These are phyloP conservation scores for Gossypium thurberi DNA, from an alignment of 345 rosid genomes.

Conservation along the genomic window DNA sequence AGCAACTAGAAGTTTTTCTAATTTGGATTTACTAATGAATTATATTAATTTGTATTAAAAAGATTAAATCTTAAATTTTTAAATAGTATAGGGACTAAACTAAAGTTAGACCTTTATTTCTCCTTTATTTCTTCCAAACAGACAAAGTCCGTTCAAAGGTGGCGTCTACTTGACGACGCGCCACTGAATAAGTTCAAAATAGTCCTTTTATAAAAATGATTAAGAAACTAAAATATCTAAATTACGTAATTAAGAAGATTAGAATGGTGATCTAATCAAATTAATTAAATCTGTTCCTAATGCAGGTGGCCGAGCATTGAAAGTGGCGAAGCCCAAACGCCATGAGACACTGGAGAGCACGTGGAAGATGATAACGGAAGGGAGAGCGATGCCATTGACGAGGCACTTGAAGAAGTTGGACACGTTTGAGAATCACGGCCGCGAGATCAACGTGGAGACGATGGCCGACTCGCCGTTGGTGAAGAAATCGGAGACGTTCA, in stretches of 20 bases:
- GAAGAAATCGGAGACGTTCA: slow-evolving; percentile 15
- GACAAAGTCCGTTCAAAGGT: neutral
- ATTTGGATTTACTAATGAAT: no score
- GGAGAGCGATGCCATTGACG: slow-evolving; percentile 9
- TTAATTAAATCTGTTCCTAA: neutral
- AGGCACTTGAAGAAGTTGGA: slow-evolving; percentile 46
- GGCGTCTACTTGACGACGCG: neutral
- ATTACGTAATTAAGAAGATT: neutral
- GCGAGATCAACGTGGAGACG: neutral
- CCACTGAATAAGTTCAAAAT: neutral
- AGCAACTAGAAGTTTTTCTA: no score
- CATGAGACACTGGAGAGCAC: slow-evolving; percentile 21
- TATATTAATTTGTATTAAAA: no score
- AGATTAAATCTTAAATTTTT: neutral
- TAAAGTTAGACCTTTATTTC: neutral
- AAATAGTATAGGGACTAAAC: neutral
- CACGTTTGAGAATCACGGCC: slow-evolving; percentile 21
- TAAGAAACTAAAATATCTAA: neutral
- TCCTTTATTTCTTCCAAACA: neutral
- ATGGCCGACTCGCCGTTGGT: neutral
- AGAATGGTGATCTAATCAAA: neutral
- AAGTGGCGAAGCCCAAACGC: slow-evolving; percentile 16
- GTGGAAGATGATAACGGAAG: slow-evolving; percentile 21
- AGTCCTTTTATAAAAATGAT: neutral
- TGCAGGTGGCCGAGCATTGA: slow-evolving; percentile 11